phyloP scores from a whole-genome alignment of 2,329 filamentous ascomycete genomes.

The Colletotrichum phormii region DNA sequence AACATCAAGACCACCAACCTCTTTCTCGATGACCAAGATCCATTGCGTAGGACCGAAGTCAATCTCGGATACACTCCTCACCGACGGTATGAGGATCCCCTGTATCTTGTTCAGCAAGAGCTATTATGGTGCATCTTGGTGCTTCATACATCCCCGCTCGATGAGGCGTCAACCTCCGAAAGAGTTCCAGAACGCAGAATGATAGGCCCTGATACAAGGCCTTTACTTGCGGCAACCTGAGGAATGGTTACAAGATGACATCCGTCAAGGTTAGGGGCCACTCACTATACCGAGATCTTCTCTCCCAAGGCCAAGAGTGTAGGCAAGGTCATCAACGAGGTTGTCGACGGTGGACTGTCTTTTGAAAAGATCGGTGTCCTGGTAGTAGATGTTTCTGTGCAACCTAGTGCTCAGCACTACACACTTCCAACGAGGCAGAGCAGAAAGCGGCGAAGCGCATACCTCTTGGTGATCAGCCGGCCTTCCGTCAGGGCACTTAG shows the following conservation, averaged over 20 bases:
- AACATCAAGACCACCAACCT: constrained; percentile 59
- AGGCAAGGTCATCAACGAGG: constrained; percentile 80
- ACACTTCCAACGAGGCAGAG: background rate
- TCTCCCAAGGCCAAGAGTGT: constrained; percentile 73
- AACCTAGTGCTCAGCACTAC: background rate
- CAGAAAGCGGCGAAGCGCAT: constrained; percentile 18
- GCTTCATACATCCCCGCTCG: constrained; percentile 44
- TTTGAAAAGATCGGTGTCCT: constrained; percentile 77
- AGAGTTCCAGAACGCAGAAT: constrained; percentile 45
- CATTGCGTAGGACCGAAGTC: constrained; percentile 65
- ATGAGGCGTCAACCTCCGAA: constrained; percentile 42
- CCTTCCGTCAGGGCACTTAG: constrained; percentile 69
- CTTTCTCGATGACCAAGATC: constrained; percentile 84
- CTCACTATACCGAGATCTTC: constrained; percentile 77
- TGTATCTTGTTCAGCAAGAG: constrained; percentile 43
- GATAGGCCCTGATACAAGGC: constrained; percentile 72
- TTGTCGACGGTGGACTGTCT: constrained; percentile 76
- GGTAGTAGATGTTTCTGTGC: constrained; percentile 83
- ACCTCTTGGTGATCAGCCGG: constrained; percentile 72
- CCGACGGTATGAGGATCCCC: constrained; percentile 71
- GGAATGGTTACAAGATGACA: background rate
- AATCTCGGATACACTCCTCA: constrained; percentile 60
- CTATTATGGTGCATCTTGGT: background rate
- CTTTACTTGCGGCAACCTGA: constrained; percentile 80
- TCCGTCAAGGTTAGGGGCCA: background rate